Evolutionary conservation across 164 flowering plant species (phyloP).

Genomic region (Stephania cephalantha): DNA sequence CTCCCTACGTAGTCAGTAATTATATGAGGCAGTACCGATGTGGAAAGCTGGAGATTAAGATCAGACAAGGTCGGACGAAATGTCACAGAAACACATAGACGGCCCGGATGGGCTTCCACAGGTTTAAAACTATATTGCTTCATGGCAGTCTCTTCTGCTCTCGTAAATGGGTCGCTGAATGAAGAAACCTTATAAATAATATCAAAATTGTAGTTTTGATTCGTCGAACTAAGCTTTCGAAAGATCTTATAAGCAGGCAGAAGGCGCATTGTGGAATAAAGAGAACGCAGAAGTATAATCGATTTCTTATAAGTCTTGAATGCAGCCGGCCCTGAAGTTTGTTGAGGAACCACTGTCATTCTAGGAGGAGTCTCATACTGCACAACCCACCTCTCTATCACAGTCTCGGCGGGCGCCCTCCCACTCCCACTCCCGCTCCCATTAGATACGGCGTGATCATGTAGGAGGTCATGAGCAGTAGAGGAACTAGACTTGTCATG

Average conservation of each 20-base stretch:
- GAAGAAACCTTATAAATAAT: conserved; percentile 78
- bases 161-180: conserved; percentile 52
- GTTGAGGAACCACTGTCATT: conserved; percentile 27
- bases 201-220: conserved; percentile 50
- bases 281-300: conserved; percentile 62
- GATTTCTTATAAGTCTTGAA: conserved; percentile 70
- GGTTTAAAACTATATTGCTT: conserved; percentile 52
- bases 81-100: conserved; percentile 52
- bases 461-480: conserved; percentile 16
- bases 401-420: conserved; percentile 42
- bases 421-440: background rate
- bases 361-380: conserved; percentile 43
- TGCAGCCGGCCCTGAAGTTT: conserved; percentile 29
- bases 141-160: conserved; percentile 59
- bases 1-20: conserved; percentile 91
- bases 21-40: conserved; percentile 52
- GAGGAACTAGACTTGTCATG: conserved; percentile 31
- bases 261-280: conserved; percentile 65
- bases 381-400: conserved; percentile 84
- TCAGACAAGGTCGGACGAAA: conserved; percentile 60
- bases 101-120: conserved; percentile 72
- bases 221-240: conserved; percentile 47
- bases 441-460: conserved; percentile 6
- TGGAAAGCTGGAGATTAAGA: conserved; percentile 49
- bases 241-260: conserved; percentile 71